Conservation (phyloP, 805 yeast species). For the Candida manassasensis region DNA sequence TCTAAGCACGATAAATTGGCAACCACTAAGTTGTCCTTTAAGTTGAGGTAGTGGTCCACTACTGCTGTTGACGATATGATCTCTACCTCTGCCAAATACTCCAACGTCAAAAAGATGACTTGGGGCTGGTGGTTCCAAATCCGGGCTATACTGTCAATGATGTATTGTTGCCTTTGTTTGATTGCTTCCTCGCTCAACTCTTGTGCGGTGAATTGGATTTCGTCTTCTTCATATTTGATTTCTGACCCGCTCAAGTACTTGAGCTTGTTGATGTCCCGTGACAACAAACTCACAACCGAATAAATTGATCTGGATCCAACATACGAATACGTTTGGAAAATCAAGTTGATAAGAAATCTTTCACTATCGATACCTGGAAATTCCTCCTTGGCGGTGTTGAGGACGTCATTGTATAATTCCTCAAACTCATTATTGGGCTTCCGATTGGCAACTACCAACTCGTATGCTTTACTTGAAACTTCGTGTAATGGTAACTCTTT, state of each 20-base stretch:
- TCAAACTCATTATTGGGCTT: constrained; percentile 34
- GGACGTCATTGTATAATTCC: constrained; percentile 28
- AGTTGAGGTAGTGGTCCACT: constrained; percentile 22
- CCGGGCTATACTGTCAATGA: constrained; percentile 36
- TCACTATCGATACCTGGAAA: constrained; percentile 19
- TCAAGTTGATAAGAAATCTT: constrained; percentile 48
- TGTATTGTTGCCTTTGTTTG: constrained; percentile 28
- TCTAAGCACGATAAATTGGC: constrained; percentile 42
- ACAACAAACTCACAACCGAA: constrained; percentile 38
- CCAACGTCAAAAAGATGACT: constrained; percentile 39
- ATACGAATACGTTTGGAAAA: constrained; percentile 69
- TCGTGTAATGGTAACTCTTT: constrained; percentile 34
- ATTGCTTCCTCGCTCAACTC: constrained; percentile 21
- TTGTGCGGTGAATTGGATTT: constrained; percentile 26
- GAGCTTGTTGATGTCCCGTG: constrained; percentile 37
- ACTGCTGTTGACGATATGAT: constrained; percentile 28
- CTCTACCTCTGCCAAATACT: constrained; percentile 36
- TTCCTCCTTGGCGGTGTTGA: constrained; percentile 15
- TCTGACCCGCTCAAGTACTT: constrained; percentile 32
- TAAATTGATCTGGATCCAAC: constrained; percentile 84
- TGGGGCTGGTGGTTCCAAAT: constrained; percentile 45
- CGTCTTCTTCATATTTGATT: constrained; percentile 23
- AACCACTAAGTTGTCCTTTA: constrained; percentile 29
- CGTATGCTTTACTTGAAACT: constrained; percentile 35
- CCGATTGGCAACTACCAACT: constrained; percentile 37